A percentile compares a stretch with the other conserved stretches of the same genome.
phyloP scores from a whole-genome alignment of 768 basidiomycete genomes.

The Lentinula edodes region DNA sequence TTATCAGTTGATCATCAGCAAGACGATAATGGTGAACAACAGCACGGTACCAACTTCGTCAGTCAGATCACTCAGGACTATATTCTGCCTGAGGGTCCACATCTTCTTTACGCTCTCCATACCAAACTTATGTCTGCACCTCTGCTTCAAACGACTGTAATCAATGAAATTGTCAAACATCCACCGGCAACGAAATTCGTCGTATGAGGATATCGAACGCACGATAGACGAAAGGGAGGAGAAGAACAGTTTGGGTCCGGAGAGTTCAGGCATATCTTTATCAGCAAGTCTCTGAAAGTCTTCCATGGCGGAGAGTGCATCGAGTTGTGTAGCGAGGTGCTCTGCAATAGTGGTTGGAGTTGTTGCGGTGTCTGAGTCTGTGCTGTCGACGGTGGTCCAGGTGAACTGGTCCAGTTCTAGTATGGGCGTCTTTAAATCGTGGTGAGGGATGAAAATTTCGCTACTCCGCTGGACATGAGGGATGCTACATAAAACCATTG shows the following conservation, averaged over 20 bases:
- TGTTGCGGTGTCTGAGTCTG: neutral
- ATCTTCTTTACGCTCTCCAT: constrained; percentile 53
- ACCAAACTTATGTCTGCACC: constrained; percentile 51
- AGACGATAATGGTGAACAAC: neutral
- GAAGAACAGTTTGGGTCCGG: constrained; percentile 38
- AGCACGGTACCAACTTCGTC: constrained; percentile 37
- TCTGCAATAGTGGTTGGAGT: neutral
- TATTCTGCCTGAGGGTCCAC: constrained; percentile 41
- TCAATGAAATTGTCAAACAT: constrained; percentile 45
- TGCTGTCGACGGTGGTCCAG: neutral
- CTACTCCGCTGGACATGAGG: constrained; percentile 17
- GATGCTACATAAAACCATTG: constrained; percentile 51
- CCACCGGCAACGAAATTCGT: constrained; percentile 45
- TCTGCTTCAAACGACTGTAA: constrained; percentile 49
- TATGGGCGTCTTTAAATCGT: neutral
- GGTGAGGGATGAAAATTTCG: neutral
- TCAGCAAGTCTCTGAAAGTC: neutral
- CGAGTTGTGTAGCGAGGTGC: neutral
- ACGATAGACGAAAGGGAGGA: constrained; percentile 46
- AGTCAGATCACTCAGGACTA: constrained; percentile 48
- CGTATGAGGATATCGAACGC: constrained; percentile 49
- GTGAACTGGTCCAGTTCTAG: neutral
- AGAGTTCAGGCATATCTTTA: neutral
- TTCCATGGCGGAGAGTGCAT: neutral
- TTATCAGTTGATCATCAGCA: neutral